Evolutionary conservation across 2,329 filamentous ascomycete genomes (phyloP).

Genomic region (Cercospora zeae-maydis): DNA sequence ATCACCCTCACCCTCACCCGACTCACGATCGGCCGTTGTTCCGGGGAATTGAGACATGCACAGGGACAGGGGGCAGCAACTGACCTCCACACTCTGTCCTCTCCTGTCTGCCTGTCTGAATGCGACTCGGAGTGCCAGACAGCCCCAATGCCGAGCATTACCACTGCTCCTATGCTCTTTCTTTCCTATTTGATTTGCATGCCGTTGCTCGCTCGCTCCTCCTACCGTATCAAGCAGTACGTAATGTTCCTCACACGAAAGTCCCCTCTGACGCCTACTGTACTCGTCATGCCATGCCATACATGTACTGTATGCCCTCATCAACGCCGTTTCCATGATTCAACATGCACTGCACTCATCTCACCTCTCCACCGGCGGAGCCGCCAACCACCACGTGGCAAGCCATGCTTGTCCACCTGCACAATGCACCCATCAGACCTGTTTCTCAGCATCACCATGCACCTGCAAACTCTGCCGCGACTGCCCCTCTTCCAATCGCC

Average conservation of each 20-base stretch:
- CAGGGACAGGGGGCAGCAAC: too few relatives aligned
- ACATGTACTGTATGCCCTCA: not conserved
- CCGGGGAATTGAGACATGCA: not conserved
- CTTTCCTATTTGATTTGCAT: not conserved
- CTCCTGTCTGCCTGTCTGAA: not conserved
- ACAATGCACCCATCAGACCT: constrained; percentile 20
- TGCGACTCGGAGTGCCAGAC: not conserved
- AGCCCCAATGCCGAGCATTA: not conserved
- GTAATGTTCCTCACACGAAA: too few relatives aligned
- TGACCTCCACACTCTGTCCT: too few relatives aligned
- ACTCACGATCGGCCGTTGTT: not conserved
- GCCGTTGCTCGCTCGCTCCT: too few relatives aligned
- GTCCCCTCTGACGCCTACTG: not conserved
- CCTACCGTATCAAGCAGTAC: too few relatives aligned
- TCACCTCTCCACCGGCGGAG: not conserved
- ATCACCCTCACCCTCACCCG: not conserved
- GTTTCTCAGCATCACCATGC: constrained; percentile 21
- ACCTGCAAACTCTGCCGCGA: constrained; percentile 4
- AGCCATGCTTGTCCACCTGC: not conserved
- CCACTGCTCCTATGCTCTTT: not conserved
- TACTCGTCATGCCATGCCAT: not conserved
- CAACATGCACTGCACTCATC: not conserved
- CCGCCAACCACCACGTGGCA: not conserved
- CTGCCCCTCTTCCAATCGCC: constrained; percentile 13
- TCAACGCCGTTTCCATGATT: not conserved